These are phyloP conservation scores for Geosmithia flava DNA, from an alignment of 2,329 filamentous ascomycete species.

Conservation along the genomic window DNA sequence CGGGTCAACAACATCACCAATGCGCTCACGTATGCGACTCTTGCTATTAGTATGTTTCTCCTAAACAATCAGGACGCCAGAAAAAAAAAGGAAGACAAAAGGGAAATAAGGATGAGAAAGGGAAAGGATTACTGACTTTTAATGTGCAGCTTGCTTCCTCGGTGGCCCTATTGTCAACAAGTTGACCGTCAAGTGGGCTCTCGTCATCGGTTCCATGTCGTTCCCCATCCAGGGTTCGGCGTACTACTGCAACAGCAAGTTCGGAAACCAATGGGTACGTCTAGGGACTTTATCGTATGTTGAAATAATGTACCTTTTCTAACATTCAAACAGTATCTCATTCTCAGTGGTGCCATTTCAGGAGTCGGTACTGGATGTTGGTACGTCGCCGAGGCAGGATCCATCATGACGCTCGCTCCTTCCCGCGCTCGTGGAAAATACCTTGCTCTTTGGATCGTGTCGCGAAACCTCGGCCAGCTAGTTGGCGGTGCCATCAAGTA, in stretches of 20 bases:
- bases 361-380: conserved; percentile 29
- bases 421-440: conserved; percentile 32
- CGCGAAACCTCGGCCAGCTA: conserved; percentile 30
- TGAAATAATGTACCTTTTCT: background rate
- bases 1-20: conserved; percentile 26
- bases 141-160: conserved; percentile 20
- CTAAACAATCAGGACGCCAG: no score
- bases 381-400: conserved; percentile 35
- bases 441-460: conserved; percentile 32
- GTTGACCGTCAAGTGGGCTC: conserved; percentile 30
- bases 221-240: conserved; percentile 32
- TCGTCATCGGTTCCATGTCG: conserved; percentile 22
- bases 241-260: conserved; percentile 35
- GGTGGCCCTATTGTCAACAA: conserved; percentile 33
- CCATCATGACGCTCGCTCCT: conserved; percentile 34
- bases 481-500: conserved; percentile 32
- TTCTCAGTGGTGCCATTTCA: conserved; percentile 21
- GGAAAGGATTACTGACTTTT: background rate
- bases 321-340: conserved; percentile 18
- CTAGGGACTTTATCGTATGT: background rate
- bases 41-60: conserved; percentile 12
- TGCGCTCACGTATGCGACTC: conserved; percentile 11
- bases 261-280: conserved; percentile 32
- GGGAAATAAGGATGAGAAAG: no score
- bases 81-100: no score